phyloP scores from a whole-genome alignment of 495 filamentous ascomycete genomes.

The Venustampulla echinocandica region DNA sequence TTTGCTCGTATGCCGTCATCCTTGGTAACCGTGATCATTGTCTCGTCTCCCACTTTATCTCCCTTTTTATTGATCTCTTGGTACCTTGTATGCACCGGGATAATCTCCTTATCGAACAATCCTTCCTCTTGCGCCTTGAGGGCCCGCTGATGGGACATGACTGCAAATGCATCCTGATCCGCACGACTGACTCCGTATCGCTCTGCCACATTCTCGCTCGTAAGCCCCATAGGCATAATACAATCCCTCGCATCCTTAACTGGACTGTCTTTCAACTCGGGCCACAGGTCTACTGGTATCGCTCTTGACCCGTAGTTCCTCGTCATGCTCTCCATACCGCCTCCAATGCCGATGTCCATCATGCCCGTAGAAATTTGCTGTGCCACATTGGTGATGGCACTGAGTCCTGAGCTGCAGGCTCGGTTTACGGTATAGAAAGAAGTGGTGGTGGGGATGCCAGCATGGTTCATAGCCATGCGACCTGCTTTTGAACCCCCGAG shows the following conservation, averaged over 20 bases:
- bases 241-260: slow-evolving; percentile 71
- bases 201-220: slow-evolving; percentile 80
- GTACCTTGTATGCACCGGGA: slow-evolving; percentile 57
- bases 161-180: slow-evolving; percentile 80
- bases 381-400: slow-evolving; percentile 62
- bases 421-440: slow-evolving; percentile 80
- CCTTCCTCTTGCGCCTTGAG: slow-evolving; percentile 58
- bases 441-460: slow-evolving; percentile 64
- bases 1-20: slow-evolving; percentile 76
- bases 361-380: slow-evolving; percentile 62
- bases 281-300: slow-evolving; percentile 76
- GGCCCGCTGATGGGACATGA: slow-evolving; percentile 62
- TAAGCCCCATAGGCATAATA: slow-evolving; percentile 90
- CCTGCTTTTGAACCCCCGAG: slow-evolving; percentile 87
- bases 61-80: slow-evolving; percentile 56
- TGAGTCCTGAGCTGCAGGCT: slow-evolving; percentile 71
- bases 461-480: slow-evolving; percentile 80
- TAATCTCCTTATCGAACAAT: slow-evolving; percentile 68
- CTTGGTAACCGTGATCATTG: slow-evolving; percentile 47
- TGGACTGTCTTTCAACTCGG: slow-evolving; percentile 52
- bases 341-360: slow-evolving; percentile 74
- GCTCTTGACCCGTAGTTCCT: slow-evolving; percentile 75
- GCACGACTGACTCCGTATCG: slow-evolving; percentile 63
- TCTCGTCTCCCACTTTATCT: slow-evolving; percentile 43
- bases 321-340: slow-evolving; percentile 92